A percentile compares a stretch with the other conserved stretches of the same genome.
These are phyloP conservation scores for Zoysia matrella DNA, from an alignment of 202 grass and related monocot species.

Conservation along the genomic window DNA sequence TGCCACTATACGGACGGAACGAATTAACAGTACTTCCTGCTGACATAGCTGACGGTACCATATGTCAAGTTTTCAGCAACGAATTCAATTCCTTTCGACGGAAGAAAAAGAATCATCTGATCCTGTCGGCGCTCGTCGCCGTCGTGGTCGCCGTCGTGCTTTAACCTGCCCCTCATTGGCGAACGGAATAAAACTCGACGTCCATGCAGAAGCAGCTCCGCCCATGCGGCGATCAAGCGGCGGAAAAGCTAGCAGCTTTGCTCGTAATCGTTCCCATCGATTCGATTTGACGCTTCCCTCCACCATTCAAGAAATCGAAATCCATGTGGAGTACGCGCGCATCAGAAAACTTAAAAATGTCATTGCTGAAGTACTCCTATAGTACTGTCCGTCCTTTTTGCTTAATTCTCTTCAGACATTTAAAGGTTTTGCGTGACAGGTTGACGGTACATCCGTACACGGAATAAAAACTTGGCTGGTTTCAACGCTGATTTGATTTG, in stretches of 20 bases:
- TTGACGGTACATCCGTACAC: conserved; percentile 17
- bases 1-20: too few relatives aligned
- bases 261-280: too few relatives aligned
- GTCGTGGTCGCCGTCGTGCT: too few relatives aligned
- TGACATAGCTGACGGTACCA: too few relatives aligned
- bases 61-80: not conserved
- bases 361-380: not conserved
- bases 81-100: not conserved
- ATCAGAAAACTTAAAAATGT: not conserved
- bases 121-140: conserved; percentile 18
- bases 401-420: not conserved
- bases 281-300: not conserved
- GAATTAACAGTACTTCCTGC: too few relatives aligned
- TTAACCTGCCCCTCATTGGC: not conserved
- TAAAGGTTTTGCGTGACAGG: not conserved
- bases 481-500: not conserved
- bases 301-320: conserved; percentile 14
- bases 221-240: too few relatives aligned
- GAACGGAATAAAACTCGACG: not conserved
- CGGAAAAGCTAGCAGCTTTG: conserved; percentile 13
- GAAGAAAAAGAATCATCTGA: conserved; percentile 26
- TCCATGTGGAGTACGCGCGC: not conserved
- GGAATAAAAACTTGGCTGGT: not conserved
- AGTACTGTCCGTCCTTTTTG: not conserved
- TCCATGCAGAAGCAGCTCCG: conserved; percentile 15